Evolutionary conservation across 257 asterid genomes (phyloP), one percentile per base, ranked within the genome.

Genomic region (Solanum chilense): DNA sequence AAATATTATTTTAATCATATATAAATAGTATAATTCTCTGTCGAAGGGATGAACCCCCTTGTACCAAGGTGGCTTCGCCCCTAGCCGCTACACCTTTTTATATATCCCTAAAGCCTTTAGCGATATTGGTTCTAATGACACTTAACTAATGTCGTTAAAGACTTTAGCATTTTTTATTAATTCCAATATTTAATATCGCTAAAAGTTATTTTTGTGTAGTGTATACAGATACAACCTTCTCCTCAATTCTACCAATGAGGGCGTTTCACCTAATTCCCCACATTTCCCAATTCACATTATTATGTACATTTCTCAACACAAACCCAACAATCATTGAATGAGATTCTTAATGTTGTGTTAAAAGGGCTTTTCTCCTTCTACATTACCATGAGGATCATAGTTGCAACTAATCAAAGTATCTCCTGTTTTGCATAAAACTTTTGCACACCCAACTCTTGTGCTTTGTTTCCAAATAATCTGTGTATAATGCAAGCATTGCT

Each of bases 311-410:
- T 42, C 64, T 9, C 64, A 56, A 56, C 64, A 7, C 64, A 56
- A 56, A 18, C 64, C 62, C 10, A 56, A 56, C 11, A 56, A 56
- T 56, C 11, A 18, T 80, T 18, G 85, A 80, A 80, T 29, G 44
- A 80, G 41, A 80, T 16, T 80, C 3, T 23, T 9, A 47, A 15
- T 13, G 27, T 5, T 45, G 25, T 78, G 31, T 70, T n/a, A 87
- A 20, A 87, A 87, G 31, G 89, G 87, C 66, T 82, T 87, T 25
- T 87, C 89, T 21, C 89, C 87, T 35, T 1, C 60, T 4, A 87
- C 89, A 68, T 87, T 87, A 74, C 89, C 89, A 52, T 82, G 89
- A 23, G 89, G 89, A 70, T 87, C 66, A 84, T 87, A 87, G 60
- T 87, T 87, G 82, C 87, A 87, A 84, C 86, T 37, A 9, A 82